Percentiles rank a stretch among this genome's conserved stretches.
Evolutionary conservation across 2,329 filamentous ascomycete genomes (phyloP).

Genomic region (Colletotrichum tabaci): DNA sequence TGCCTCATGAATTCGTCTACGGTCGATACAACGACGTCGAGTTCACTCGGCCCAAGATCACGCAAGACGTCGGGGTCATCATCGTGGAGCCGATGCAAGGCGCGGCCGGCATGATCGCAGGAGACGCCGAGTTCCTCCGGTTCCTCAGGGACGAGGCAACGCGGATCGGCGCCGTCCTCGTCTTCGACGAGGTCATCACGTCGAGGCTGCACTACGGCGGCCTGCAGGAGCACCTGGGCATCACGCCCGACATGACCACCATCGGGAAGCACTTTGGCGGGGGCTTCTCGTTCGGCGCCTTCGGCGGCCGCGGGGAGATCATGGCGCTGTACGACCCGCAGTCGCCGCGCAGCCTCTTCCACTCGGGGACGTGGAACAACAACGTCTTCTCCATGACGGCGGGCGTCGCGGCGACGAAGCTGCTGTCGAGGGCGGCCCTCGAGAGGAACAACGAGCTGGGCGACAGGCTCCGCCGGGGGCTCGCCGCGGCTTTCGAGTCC

Average conservation of each 20-base stretch:
- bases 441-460: constrained; percentile 33
- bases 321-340: constrained; percentile 72
- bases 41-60: constrained; percentile 59
- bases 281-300: constrained; percentile 76
- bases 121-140: constrained; percentile 60
- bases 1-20: constrained; percentile 70
- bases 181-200: constrained; percentile 82
- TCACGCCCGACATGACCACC: constrained; percentile 74
- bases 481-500: constrained; percentile 20
- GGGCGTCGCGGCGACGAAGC: constrained; percentile 37
- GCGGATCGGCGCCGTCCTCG: constrained; percentile 67
- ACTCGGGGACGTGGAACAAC: constrained; percentile 44
- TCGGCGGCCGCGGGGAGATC: constrained; percentile 72
- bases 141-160: constrained; percentile 39
- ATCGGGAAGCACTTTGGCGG: constrained; percentile 79
- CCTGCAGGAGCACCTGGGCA: constrained; percentile 56
- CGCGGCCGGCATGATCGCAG: constrained; percentile 71
- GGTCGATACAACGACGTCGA: constrained; percentile 74
- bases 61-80: constrained; percentile 71
- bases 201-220: constrained; percentile 70
- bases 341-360: constrained; percentile 44
- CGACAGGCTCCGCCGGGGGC: constrained; percentile 15
- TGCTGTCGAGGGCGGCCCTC: constrained; percentile 35
- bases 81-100: constrained; percentile 78
- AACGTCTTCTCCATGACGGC: constrained; percentile 44